Evolutionary conservation across 208 protist genomes (phyloP), one percentile per base, ranked within the genome.

Genomic region (Tetramitus jugosus): DNA sequence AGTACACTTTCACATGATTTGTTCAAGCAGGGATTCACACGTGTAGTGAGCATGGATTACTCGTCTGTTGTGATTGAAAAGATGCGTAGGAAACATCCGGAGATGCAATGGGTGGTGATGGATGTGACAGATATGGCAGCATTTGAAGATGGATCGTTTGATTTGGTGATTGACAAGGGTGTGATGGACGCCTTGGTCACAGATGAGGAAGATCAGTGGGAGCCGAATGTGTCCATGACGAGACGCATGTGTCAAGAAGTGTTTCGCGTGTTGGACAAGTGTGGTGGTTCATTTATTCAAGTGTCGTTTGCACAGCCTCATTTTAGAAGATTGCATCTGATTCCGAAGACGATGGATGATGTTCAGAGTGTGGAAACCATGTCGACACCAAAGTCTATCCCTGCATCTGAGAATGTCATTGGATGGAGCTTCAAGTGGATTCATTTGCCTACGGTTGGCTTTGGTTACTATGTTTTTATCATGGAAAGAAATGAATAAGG

Each of bases 131-230:
- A 69, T 45, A 69, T 69, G 62, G n/a, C 23, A 39, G 33, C 4
- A 7, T 46, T 69, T 45, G 39, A 7, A 69, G 26, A 39, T n/a
- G 1, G 33, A 35, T 43, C 62, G n/a, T 69, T 46, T 45, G 62
- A 69, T 45, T 31, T 69, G 39, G 62, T 69, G 7, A 29, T 69
- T 29, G 62, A 69, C 43, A 69, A 69, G n/a, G 62, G 62, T 31
- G 31, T n/a, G 20, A 69, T 69, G 62, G 62, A 69, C 31, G 62
- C 62, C 39, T 45, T 69, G 14, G 62, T 69, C 6, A n/a, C 31
- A n/a, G 62, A 69, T 45, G 62, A 8, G 26, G 39, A n/a, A 7
- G 62, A 69, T 69, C 62, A 29, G 31, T 69, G 62, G 62, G 39
- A 69, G 39, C 62, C 62, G 7, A n/a, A 45, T 56, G 14, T 20